Conservation (phyloP, 805 yeast genomes). For the Teunomyces funiuensis region DNA sequence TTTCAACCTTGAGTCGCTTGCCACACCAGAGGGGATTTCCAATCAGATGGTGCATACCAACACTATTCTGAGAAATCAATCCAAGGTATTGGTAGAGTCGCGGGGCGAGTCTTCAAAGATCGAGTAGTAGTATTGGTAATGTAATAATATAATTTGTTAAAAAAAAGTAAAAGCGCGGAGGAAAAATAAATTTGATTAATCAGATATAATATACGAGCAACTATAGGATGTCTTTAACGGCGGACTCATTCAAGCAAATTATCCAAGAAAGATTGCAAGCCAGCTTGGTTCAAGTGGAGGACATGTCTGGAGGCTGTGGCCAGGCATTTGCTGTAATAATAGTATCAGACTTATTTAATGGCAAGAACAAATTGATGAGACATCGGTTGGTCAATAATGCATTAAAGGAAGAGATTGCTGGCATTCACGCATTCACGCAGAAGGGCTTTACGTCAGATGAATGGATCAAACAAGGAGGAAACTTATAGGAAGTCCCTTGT, state of each 20-base stretch:
- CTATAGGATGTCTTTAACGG: conserved; percentile 31
- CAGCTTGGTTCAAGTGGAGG: conserved; percentile 66
- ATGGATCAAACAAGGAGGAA: conserved; percentile 55
- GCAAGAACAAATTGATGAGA: conserved; percentile 81
- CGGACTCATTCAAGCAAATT: conserved; percentile 43
- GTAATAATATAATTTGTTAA: too few species aligned
- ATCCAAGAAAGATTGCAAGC: conserved; percentile 63
- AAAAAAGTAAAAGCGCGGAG: neutral
- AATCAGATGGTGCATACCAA: conserved; percentile 29
- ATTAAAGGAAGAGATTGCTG: conserved; percentile 78
- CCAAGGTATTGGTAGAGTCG: conserved; percentile 26
- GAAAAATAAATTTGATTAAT: neutral
- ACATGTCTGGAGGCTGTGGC: conserved; percentile 90
- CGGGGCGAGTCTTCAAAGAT: conserved; percentile 29
- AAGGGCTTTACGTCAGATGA: conserved; percentile 86
- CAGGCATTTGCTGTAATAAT: conserved; percentile 94
- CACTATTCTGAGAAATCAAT: conserved; percentile 32
- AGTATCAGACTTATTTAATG: conserved; percentile 67
- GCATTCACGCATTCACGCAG: conserved; percentile 94
- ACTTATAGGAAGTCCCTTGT: neutral
- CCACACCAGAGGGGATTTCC: conserved; percentile 13
- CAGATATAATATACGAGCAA: too few species aligned
- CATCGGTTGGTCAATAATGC: conserved; percentile 82
- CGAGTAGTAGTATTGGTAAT: conserved; percentile 7
- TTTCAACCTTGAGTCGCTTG: conserved; percentile 16